Conservation (phyloP, 306 rosid species). For the Prunus kanzakura region DNA sequence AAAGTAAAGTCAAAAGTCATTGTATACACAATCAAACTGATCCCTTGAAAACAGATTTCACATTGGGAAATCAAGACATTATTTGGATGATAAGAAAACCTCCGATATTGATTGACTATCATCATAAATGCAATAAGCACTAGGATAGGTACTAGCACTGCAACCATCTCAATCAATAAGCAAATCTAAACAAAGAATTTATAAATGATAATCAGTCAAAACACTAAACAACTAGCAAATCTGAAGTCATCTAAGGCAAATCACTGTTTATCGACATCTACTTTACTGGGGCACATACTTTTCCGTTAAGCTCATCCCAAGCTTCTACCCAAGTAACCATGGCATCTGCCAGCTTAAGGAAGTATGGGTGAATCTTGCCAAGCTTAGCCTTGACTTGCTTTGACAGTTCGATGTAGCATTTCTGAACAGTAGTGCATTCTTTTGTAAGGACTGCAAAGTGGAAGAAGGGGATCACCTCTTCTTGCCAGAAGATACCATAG, state of each 20-base stretch:
- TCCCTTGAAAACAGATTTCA: background rate
- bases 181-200: too few species aligned
- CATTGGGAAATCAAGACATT: background rate
- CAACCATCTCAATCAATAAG: background rate
- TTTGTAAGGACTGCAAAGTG: constrained; percentile 55
- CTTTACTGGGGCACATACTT: constrained; percentile 35
- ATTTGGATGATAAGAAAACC: background rate
- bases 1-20: background rate
- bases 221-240: background rate
- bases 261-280: constrained; percentile 1
- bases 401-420: constrained; percentile 84
- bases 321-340: constrained; percentile 95
- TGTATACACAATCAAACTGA: background rate
- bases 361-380: constrained; percentile 55
- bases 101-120: background rate
- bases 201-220: background rate
- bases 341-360: constrained; percentile 72
- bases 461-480: constrained; percentile 81
- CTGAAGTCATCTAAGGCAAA: background rate
- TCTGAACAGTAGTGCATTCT: constrained; percentile 63
- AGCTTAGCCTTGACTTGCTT: constrained; percentile 76
- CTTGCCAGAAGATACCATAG: constrained; percentile 89
- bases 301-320: constrained; percentile 71
- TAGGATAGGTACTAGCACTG: background rate
- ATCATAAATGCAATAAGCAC: background rate